phyloP scores from a whole-genome alignment of 2,329 filamentous ascomycete genomes.

The Beauveria scarabaeidicola region DNA sequence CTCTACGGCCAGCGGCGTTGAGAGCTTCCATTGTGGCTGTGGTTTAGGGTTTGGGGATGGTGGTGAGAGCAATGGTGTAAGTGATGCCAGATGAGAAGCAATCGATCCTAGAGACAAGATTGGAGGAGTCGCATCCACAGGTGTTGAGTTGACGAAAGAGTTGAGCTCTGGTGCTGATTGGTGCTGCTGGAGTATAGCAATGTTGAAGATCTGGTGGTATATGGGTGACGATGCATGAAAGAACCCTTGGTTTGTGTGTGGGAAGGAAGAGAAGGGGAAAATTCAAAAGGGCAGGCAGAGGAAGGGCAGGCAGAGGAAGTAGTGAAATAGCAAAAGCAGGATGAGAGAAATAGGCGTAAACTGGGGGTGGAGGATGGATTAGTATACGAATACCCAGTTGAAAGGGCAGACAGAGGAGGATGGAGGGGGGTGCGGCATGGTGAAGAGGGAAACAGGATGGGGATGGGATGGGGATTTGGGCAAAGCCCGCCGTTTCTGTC shows the following conservation, averaged over 20 bases:
- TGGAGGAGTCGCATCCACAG: not conserved
- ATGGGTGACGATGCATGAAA: not conserved
- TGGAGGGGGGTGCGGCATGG: conserved; percentile 4
- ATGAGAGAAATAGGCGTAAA: not conserved
- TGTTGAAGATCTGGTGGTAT: not conserved
- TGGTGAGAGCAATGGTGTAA: conserved; percentile 1
- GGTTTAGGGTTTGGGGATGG: not conserved
- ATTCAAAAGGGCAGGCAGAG: not conserved
- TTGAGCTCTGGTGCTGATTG: not conserved
- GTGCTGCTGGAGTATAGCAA: not conserved
- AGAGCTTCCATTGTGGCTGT: conserved; percentile 39
- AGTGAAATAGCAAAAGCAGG: conserved; percentile 7
- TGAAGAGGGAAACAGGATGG: conserved; percentile 13
- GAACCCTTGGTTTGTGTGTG: not conserved
- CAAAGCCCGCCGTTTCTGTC: conserved; percentile 7
- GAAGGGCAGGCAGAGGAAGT: conserved; percentile 1
- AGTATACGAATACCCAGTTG: conserved; percentile 2
- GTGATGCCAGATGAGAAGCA: not conserved
- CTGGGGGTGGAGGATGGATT: conserved; percentile 5
- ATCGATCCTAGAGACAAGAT: not conserved
- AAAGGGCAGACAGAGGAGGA: conserved; percentile 5
- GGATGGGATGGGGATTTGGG: conserved; percentile 11
- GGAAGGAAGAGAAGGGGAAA: conserved; percentile 1
- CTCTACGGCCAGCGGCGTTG: conserved; percentile 47
- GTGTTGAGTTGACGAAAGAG: not conserved